A percentile compares a stretch with the other conserved stretches of the same genome.
phyloP scores from a whole-genome alignment of 2,329 filamentous ascomycete genomes.

The Acrocalymma vagum region DNA sequence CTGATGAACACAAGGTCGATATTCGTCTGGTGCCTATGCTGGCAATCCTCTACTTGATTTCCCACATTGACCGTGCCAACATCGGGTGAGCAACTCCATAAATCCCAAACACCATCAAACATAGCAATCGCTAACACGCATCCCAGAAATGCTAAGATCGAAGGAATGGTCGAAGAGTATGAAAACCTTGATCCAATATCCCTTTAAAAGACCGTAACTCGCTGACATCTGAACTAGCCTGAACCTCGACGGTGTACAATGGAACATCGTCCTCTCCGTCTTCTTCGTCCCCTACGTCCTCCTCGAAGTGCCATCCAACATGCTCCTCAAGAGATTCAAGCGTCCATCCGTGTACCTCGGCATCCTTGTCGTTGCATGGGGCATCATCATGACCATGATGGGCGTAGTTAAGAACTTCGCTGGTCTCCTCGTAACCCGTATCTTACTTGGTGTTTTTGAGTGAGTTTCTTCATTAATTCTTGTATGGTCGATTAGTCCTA shows the following conservation, averaged over 20 bases:
- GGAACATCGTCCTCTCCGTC: slow-evolving; percentile 68
- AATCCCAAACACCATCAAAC: neutral
- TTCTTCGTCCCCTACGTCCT: slow-evolving; percentile 60
- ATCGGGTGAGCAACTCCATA: slow-evolving; percentile 54
- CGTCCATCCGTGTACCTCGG: slow-evolving; percentile 38
- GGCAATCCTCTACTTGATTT: slow-evolving; percentile 52
- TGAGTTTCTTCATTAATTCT: slow-evolving; percentile 10
- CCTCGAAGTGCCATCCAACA: slow-evolving; percentile 51
- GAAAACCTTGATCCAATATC: too few species aligned
- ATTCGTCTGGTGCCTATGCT: slow-evolving; percentile 46
- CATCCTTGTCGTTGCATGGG: slow-evolving; percentile 36
- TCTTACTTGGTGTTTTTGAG: slow-evolving; percentile 36
- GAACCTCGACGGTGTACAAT: slow-evolving; percentile 62
- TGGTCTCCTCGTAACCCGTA: slow-evolving; percentile 24
- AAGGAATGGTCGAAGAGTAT: slow-evolving; percentile 69
- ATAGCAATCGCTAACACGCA: neutral
- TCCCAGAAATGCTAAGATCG: slow-evolving; percentile 63
- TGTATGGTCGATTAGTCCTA: slow-evolving; percentile 9
- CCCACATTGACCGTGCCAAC: slow-evolving; percentile 68
- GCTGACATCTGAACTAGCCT: too few species aligned
- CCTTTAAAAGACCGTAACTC: too few species aligned
- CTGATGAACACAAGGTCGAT: slow-evolving; percentile 24
- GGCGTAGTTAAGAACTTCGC: slow-evolving; percentile 29
- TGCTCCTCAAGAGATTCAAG: slow-evolving; percentile 47
- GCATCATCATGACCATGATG: slow-evolving; percentile 35